Evolutionary conservation across 2,329 filamentous ascomycete genomes (phyloP).

Genomic region (Emydomyces testavorans): DNA sequence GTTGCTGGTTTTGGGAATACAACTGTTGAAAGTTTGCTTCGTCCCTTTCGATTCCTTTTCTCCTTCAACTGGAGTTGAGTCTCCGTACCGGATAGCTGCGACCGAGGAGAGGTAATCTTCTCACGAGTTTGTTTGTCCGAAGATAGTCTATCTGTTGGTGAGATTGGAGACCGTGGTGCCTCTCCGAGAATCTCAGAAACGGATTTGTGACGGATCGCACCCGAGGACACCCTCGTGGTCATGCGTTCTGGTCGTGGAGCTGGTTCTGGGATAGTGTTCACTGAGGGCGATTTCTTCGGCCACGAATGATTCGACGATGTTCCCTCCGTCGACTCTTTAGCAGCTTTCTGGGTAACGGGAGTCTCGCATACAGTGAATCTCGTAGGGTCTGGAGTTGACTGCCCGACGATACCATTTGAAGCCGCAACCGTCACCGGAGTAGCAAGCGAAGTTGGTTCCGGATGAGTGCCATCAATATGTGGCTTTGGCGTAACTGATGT

Average conservation of each 20-base stretch:
- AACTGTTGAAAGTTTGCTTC: conserved; percentile 59
- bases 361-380: conserved; percentile 3
- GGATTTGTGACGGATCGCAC: conserved; percentile 58
- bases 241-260: conserved; percentile 43
- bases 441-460: not conserved
- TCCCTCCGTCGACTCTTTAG: not conserved
- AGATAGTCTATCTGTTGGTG: conserved; percentile 15
- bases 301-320: not conserved
- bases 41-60: conserved; percentile 46
- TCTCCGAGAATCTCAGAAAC: conserved; percentile 61
- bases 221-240: conserved; percentile 58
- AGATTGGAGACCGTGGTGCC: conserved; percentile 31
- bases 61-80: conserved; percentile 28
- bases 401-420: not conserved
- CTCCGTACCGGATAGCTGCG: conserved; percentile 2
- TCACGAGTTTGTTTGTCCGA: conserved; percentile 27
- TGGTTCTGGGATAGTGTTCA: conserved; percentile 8
- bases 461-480: not conserved
- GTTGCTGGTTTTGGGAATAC: conserved; percentile 59
- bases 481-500: conserved; percentile 16
- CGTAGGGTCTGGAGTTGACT: not conserved
- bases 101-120: conserved; percentile 22
- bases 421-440: not conserved
- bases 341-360: not conserved
- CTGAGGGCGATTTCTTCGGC: not conserved